Conservation (phyloP, 345 rosid species). For the Eucalyptus urophylla region DNA sequence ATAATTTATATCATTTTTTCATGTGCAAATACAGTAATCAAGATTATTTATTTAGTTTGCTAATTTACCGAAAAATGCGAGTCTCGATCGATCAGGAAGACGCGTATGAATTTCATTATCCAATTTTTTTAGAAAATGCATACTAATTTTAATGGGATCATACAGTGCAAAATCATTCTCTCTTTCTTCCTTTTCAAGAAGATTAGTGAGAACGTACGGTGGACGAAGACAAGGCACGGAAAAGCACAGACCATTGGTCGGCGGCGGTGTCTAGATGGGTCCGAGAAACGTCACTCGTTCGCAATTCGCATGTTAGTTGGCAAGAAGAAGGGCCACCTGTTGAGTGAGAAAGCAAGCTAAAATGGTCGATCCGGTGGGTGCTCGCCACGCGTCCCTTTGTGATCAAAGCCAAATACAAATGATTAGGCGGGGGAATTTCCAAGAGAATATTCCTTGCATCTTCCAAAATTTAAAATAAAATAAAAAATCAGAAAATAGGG, state of each 20-base stretch:
- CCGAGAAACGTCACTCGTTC: not conserved
- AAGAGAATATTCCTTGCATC: not conserved
- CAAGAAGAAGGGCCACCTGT: not conserved
- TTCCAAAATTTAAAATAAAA: not conserved
- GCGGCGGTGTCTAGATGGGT: not conserved
- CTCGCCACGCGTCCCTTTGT: not conserved
- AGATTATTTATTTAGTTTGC: not conserved
- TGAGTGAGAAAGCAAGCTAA: not conserved
- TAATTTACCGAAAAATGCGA: not conserved
- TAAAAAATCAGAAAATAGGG: not conserved
- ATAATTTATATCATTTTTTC: not conserved
- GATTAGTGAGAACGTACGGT: no score
- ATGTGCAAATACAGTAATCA: accelerated
- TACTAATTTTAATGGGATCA: not conserved
- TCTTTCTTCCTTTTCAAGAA: not conserved
- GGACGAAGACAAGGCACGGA: not conserved
- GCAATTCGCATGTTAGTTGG: not conserved
- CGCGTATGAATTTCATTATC: accelerated
- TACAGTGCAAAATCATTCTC: accelerated
- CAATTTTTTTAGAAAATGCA: not conserved
- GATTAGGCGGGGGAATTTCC: not conserved
- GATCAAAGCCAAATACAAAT: not conserved
- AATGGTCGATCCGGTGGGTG: not conserved
- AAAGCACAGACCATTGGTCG: not conserved
- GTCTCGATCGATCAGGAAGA: accelerated